Evolutionary conservation across 2,329 filamentous ascomycete species (phyloP), one percentile per base, ranked within the genome.

Genomic region (Talaromyces sp.): DNA sequence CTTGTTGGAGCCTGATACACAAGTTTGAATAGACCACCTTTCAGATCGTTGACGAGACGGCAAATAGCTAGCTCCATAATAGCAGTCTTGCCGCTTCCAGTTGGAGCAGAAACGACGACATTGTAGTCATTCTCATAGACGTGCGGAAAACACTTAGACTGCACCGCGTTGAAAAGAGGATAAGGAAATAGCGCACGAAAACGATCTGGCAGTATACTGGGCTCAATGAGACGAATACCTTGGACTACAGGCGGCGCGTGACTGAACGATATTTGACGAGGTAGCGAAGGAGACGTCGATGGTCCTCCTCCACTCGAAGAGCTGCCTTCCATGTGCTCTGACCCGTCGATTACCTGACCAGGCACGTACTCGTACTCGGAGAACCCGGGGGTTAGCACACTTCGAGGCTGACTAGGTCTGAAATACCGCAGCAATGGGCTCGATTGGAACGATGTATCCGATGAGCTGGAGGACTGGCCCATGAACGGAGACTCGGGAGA

Each of bases 1-100:
- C 95, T 96, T 0, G 90, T 93, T 0, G 91, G 92, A 11, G 91
- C 91, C 75, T 91, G 89, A 69, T 96, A 96, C 2, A 96, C 84
- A 48, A 93, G 86, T 73, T 96, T 96, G 81, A 88, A 92, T 55
- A 87, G 80, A 71, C 76, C 85, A 69, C 76, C 84, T 69, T 73
- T 80, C 55, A 83, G 80, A 4, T 77, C 80, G 39, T 82, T 81
- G 28, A 90, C 80, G 2, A 93, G 80, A 63, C 85, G 86, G 75
- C 90, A 93, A 39, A 96, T 90, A 3, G 91, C 91, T 52, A 96
- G 81, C 73, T 96, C 92, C 66, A 96, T 82, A 9, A 95, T 82
- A 0, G 83, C 90, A 0, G 91, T 96, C 73, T 96, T 96, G 2
- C 92, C 91, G 72, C 91, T 93, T 8, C 91, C 91, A 0, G 91